Evolutionary conservation across 2,329 filamentous ascomycete genomes (phyloP).

Genomic region (Botryosphaeria dothidea): DNA sequence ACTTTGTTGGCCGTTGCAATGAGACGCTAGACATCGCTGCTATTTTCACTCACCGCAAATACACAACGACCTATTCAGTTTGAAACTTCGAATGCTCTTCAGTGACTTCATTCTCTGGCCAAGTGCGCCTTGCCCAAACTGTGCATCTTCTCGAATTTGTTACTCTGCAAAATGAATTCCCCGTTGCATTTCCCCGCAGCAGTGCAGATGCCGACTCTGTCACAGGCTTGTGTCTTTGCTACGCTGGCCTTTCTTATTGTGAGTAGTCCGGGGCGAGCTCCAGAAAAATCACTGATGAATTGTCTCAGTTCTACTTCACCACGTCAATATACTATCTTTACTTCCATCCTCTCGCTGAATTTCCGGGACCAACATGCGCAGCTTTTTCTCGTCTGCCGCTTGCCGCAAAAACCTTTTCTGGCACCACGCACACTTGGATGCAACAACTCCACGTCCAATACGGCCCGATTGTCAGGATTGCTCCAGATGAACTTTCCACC

Average conservation of each 20-base stretch:
- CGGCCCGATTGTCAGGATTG: slow-evolving; percentile 51
- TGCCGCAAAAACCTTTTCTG: background rate
- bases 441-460: slow-evolving; percentile 23
- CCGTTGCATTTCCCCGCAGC: too few relatives aligned
- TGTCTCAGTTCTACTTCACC: background rate
- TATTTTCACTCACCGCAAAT: too few relatives aligned
- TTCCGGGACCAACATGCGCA: slow-evolving; percentile 35
- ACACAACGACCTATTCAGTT: too few relatives aligned
- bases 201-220: too few relatives aligned
- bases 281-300: background rate
- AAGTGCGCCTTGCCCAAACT: too few relatives aligned
- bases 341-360: slow-evolving; percentile 31
- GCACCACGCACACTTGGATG: background rate
- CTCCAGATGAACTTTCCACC: slow-evolving; percentile 51
- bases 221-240: too few relatives aligned
- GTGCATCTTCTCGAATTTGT: too few relatives aligned
- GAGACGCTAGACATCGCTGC: too few relatives aligned
- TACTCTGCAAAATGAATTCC: too few relatives aligned
- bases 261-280: background rate
- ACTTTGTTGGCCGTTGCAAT: too few relatives aligned
- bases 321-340: slow-evolving; percentile 22
- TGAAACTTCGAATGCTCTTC: too few relatives aligned
- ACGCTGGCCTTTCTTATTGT: background rate
- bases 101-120: too few relatives aligned
- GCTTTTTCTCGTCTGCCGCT: slow-evolving; percentile 24